phyloP scores from a whole-genome alignment of 208 protist genomes.

The Tetramitus jugosus region DNA sequence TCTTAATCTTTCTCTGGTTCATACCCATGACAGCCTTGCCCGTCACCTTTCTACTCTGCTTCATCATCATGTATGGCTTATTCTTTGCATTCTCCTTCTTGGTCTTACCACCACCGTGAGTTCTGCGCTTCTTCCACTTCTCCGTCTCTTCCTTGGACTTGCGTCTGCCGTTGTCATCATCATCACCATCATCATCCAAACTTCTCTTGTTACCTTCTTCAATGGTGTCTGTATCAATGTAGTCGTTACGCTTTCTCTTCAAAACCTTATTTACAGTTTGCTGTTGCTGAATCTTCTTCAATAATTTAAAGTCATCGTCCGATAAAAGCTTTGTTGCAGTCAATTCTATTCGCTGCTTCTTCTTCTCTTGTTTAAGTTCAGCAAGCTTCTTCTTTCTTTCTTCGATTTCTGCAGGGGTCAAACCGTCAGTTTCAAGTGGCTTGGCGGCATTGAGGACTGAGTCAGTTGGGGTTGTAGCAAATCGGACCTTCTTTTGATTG shows the following conservation, averaged over 20 bases:
- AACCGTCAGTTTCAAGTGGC: too few relatives aligned
- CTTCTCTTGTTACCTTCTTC: not conserved
- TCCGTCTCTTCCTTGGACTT: not conserved
- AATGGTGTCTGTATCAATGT: not conserved
- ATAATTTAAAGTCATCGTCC: slow-evolving; percentile 2
- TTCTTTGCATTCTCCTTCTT: slow-evolving; percentile 12
- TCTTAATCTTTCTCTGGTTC: not conserved
- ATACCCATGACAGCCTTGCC: not conserved
- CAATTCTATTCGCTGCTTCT: not conserved
- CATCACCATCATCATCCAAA: not conserved
- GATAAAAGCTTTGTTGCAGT: not conserved
- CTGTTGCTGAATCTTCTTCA: not conserved
- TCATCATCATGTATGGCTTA: slow-evolving; percentile 1
- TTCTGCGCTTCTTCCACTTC: not conserved
- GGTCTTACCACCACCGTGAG: not conserved
- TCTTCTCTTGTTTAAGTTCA: slow-evolving; percentile 2
- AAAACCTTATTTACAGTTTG: not conserved
- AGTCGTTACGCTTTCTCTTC: not conserved
- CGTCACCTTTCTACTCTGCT: not conserved
- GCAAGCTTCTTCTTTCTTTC: too few relatives aligned
- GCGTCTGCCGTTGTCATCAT: too few relatives aligned
- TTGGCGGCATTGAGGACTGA: too few relatives aligned
- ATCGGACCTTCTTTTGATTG: too few relatives aligned
- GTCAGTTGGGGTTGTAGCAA: too few relatives aligned
- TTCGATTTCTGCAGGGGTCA: too few relatives aligned